Evolutionary conservation across 2,329 filamentous ascomycete genomes (phyloP), one percentile per base, ranked within the genome.

Genomic region (Monilinia aucupariae): DNA sequence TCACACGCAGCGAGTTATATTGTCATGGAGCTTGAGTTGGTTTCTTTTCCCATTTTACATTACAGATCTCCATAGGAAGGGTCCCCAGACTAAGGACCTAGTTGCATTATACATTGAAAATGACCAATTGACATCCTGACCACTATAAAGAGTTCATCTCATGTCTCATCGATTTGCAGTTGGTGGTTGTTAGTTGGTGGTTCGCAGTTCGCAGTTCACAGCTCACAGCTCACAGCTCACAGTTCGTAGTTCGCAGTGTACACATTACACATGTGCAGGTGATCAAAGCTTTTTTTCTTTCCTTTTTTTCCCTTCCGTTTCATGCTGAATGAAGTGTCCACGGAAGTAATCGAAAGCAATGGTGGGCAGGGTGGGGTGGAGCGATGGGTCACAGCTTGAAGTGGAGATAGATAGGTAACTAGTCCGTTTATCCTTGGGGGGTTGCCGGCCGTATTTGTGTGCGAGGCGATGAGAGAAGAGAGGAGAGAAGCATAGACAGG

Each of bases 41-140:
- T 70, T 68, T 7, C 65, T 68, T 71, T 22, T 69, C 71, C 69
- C 67, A 65, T 68, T 71, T 70, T 68, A 69, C 68, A 71, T 71
- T 64, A 67, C 64, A 71, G 68, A 68, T 69, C 62, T 68, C 59
- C 64, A 64, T 66, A 56, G 61, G 65, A 64, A 34, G 61, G 67
- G 61, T 69, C 63, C 64, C 67, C 70, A 71, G 69, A 71, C 65
- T 68, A 65, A 66, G 63, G 63, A 66, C 64, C 65, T 63, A 66
- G 64, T 67, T 69, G 67, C 70, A 68, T 72, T 71, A 66, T 70
- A 70, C 53, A 59, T 62, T 56, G 61, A 68, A 67, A 54, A 56
- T 58, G 58, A 54, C 47, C 64, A 68, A 70, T 67, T 71, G 68
- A 72, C 69, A 71, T 67, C 65, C 68, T 64, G 63, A 47, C 27